A percentile compares a stretch with the other conserved stretches of the same genome.
These are phyloP conservation scores for Neonectria coccinea DNA, from an alignment of 2,329 filamentous ascomycete species.

Conservation along the genomic window DNA sequence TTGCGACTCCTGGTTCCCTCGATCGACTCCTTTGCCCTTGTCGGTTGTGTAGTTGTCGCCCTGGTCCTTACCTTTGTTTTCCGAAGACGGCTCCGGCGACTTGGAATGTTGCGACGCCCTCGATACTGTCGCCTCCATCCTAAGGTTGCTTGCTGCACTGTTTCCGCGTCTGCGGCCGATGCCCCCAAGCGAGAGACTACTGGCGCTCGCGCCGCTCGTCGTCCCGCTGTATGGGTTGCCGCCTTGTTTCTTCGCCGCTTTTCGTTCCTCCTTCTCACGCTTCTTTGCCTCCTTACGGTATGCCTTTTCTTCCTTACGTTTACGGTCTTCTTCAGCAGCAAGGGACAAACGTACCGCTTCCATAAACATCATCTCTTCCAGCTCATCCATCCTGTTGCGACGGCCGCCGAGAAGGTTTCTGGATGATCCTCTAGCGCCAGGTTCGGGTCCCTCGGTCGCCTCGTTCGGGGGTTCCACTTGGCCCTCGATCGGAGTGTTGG, in stretches of 20 bases:
- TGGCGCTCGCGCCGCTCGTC: constrained; percentile 65
- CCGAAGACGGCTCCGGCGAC: constrained; percentile 39
- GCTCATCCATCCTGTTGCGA: constrained; percentile 77
- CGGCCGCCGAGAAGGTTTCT: constrained; percentile 45
- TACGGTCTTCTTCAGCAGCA: constrained; percentile 93
- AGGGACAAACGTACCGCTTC: constrained; percentile 92
- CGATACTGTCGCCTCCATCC: constrained; percentile 66
- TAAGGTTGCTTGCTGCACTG: constrained; percentile 69
- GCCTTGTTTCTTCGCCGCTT: constrained; percentile 73
- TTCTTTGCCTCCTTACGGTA: constrained; percentile 82
- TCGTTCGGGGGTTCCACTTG: constrained; percentile 31
- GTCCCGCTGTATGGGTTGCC: constrained; percentile 52
- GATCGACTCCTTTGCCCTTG: constrained; percentile 80
- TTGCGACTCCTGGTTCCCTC: constrained; percentile 49
- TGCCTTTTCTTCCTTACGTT: constrained; percentile 74
- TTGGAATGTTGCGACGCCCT: constrained; percentile 52
- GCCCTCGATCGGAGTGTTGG: constrained; percentile 44
- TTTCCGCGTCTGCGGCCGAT: constrained; percentile 70
- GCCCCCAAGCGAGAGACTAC: constrained; percentile 72
- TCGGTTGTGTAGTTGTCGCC: constrained; percentile 47
- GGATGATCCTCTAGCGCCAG: constrained; percentile 38
- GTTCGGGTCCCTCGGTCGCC: constrained; percentile 40
- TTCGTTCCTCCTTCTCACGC: constrained; percentile 85
- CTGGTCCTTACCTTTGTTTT: constrained; percentile 46
- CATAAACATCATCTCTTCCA: constrained; percentile 99